Percentiles rank a stretch among this genome's conserved stretches.
Evolutionary conservation across 1,284 basidiomycete genomes (phyloP).

Genomic region (Microbotryum lychnidis-dioicae): DNA sequence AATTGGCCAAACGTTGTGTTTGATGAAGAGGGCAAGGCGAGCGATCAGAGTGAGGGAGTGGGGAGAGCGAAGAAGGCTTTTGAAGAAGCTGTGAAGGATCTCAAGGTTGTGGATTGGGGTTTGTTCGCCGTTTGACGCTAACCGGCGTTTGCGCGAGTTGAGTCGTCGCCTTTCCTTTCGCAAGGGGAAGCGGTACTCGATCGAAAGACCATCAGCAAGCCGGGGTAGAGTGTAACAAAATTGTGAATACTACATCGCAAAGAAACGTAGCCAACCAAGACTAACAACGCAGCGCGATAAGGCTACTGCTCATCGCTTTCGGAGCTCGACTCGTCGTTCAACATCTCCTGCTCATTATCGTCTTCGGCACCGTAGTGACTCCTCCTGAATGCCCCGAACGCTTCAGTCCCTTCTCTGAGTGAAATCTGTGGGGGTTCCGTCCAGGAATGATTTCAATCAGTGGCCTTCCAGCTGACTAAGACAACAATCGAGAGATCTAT

Average conservation of each 20-base stretch:
- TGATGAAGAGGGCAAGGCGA: slow-evolving; percentile 44
- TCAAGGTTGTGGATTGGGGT: slow-evolving; percentile 61
- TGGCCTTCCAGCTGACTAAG: neutral
- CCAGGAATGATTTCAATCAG: neutral
- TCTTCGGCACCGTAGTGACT: slow-evolving; percentile 25
- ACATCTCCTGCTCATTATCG: slow-evolving; percentile 15
- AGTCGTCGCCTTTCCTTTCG: no score
- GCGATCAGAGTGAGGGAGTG: slow-evolving; percentile 35
- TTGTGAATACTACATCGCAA: no score
- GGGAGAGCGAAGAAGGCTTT: slow-evolving; percentile 47
- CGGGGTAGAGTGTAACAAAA: no score
- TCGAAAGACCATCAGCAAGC: no score
- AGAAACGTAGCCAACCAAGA: no score
- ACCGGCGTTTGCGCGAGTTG: no score
- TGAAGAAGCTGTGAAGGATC: slow-evolving; percentile 50
- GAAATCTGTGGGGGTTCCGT: no score
- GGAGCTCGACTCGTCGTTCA: neutral
- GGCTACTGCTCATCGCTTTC: no score
- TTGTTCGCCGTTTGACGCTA: slow-evolving; percentile 56
- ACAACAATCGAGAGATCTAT: no score
- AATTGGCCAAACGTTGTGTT: slow-evolving; percentile 54
- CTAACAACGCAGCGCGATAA: no score
- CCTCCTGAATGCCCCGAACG: slow-evolving; percentile 28
- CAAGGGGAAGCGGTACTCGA: no score
- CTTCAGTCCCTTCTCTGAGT: slow-evolving; percentile 10